Evolutionary conservation across 306 rosid species (phyloP), one percentile per base, ranked within the genome.

Genomic region (Geum urbanum): DNA sequence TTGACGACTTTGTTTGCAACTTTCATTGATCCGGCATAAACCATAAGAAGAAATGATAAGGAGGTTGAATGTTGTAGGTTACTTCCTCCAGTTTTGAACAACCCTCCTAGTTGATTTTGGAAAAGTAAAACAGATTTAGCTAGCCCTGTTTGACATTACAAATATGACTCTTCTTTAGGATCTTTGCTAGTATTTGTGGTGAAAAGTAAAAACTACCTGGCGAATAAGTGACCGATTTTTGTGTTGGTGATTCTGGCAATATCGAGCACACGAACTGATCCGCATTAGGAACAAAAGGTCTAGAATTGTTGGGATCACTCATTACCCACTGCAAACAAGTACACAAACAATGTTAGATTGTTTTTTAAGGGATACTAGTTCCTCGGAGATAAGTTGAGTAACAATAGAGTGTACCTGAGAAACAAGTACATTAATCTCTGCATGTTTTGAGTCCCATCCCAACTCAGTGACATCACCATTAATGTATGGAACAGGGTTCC

Each of bases 391-490:
- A 24, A 24, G 27, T 24, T 24, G 27, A 24, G 2, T 24, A 24
- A 24, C 27, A n/a, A n/a, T n/a, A n/a, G n/a, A n/a, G n/a, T n/a
- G 62, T 12, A 75, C 91, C 82, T 66, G 40, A 86, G 40, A 86
- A 70, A 72, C 76, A 67, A 86, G 86, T 4, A 86, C 77, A 66
- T 86, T 81, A 48, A 79, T 77, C 14, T 88, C 91, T n/a, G 88
- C 83, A 70, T 67, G 13, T 37, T 86, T 86, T 20, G 37, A 0
- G 12, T 81, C 91, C 88, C 91, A 86, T 74, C 88, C 91, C 70
- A 86, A 86, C 13, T 79, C 71, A 50, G 48, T n/a, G 46, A 35
- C 19, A 11, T 5, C 20, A 9, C 48, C 72, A 35, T 12, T 50
- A 0, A n/a, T 12, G 43, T 11, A 67, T 37, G 47, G 2, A 50